phyloP scores from a whole-genome alignment of 1,139 yeast species.

The Cylindricascospora bacillispora region DNA sequence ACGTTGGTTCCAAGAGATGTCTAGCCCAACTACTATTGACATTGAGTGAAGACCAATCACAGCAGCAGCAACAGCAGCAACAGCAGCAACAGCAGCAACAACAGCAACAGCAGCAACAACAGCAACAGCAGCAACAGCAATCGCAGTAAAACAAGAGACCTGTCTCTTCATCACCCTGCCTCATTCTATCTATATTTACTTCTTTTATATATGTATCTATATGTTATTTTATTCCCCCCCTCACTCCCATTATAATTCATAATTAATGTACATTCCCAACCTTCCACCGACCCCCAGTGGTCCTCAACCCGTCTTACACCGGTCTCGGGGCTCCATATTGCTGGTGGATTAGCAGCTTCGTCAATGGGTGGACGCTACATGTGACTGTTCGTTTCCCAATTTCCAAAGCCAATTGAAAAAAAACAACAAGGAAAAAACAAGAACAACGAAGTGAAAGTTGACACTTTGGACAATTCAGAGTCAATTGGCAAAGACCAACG shows the following conservation, averaged over 20 bases:
- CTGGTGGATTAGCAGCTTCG: too few species aligned
- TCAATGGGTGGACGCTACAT: too few species aligned
- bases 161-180: conserved; percentile 1
- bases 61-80: conserved; percentile 5
- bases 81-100: conserved; percentile 8
- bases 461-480: too few species aligned
- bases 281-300: too few species aligned
- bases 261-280: too few species aligned
- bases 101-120: conserved; percentile 5
- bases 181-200: neutral
- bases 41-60: conserved; percentile 33
- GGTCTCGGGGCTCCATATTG: too few species aligned
- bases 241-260: conserved; percentile 1
- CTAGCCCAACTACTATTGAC: conserved; percentile 71
- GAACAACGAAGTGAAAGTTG: too few species aligned
- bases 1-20: conserved; percentile 77
- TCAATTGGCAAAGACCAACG: too few species aligned
- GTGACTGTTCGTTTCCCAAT: too few species aligned
- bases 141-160: neutral
- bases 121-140: conserved; percentile 2
- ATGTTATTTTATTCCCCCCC: neutral
- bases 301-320: too few species aligned
- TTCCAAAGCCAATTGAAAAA: too few species aligned
- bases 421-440: too few species aligned
- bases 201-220: neutral